phyloP scores from a whole-genome alignment of 2,329 filamentous ascomycete species.

The Cladosporium velox region DNA sequence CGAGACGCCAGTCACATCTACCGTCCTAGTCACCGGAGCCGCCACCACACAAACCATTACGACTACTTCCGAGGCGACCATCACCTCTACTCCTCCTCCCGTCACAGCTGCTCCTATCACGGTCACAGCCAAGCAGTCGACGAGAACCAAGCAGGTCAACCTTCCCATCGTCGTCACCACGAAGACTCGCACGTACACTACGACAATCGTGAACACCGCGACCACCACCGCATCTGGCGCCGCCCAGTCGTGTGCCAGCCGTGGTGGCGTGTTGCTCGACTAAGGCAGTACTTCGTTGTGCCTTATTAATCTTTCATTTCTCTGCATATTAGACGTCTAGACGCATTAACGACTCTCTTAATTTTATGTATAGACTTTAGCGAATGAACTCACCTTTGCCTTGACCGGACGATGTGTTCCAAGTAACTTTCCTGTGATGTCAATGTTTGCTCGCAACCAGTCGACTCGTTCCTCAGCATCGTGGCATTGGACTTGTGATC shows the following conservation, averaged over 20 bases:
- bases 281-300: neutral
- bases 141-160: slow-evolving; percentile 31
- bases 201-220: slow-evolving; percentile 23
- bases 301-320: neutral
- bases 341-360: slow-evolving; percentile 19
- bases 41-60: slow-evolving; percentile 29
- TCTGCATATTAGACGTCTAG: slow-evolving; percentile 16
- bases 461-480: neutral
- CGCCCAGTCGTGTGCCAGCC: slow-evolving; percentile 8
- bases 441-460: neutral
- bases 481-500: neutral
- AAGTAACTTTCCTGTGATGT: neutral
- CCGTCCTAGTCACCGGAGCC: slow-evolving; percentile 23
- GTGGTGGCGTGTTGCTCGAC: slow-evolving; percentile 17
- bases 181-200: slow-evolving; percentile 27
- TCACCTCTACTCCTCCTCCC: slow-evolving; percentile 27
- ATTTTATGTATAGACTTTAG: slow-evolving; percentile 10
- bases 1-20: slow-evolving; percentile 30
- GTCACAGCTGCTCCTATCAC: slow-evolving; percentile 18
- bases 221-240: slow-evolving; percentile 22
- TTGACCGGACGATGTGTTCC: neutral
- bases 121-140: slow-evolving; percentile 30
- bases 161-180: slow-evolving; percentile 28
- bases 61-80: slow-evolving; percentile 29
- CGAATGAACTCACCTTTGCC: neutral